Conservation (phyloP, 2,329 filamentous ascomycete genomes). For the Diplodia sapinea region DNA sequence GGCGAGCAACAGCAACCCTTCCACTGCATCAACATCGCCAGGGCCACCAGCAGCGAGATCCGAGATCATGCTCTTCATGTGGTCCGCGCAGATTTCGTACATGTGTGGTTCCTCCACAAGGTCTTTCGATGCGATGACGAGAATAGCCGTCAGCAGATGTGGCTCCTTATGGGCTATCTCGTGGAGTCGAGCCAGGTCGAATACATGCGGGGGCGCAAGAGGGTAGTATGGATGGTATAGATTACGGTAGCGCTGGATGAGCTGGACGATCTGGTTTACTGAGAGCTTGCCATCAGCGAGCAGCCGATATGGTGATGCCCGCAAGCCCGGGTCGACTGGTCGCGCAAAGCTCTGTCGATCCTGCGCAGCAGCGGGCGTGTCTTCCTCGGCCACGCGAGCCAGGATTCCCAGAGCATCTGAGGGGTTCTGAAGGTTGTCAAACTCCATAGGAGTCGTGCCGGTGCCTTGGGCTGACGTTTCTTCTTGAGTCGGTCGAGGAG, state of each 20-base stretch:
- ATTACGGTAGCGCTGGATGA: slow-evolving; percentile 65
- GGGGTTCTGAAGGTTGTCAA: slow-evolving; percentile 56
- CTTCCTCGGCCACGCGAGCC: slow-evolving; percentile 52
- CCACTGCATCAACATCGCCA: slow-evolving; percentile 72
- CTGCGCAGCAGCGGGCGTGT: slow-evolving; percentile 10
- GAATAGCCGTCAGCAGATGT: slow-evolving; percentile 71
- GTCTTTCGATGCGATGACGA: slow-evolving; percentile 75
- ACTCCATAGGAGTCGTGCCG: slow-evolving; percentile 36
- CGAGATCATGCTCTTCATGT: slow-evolving; percentile 73
- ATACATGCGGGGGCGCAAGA: slow-evolving; percentile 66
- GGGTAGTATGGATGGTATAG: slow-evolving; percentile 75
- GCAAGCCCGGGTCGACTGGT: slow-evolving; percentile 39
- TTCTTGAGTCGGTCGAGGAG: slow-evolving; percentile 10
- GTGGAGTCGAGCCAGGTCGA: slow-evolving; percentile 60
- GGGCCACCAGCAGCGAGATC: slow-evolving; percentile 70
- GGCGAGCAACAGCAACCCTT: slow-evolving; percentile 71
- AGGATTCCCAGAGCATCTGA: slow-evolving; percentile 57
- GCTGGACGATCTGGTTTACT: slow-evolving; percentile 56
- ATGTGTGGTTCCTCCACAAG: slow-evolving; percentile 67
- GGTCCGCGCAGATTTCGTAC: slow-evolving; percentile 69
- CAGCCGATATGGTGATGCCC: slow-evolving; percentile 50
- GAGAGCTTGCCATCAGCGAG: slow-evolving; percentile 51
- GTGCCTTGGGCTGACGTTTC: slow-evolving; percentile 7
- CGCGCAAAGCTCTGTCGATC: slow-evolving; percentile 14
- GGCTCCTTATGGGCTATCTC: slow-evolving; percentile 66